These are phyloP conservation scores for Salvia miltiorrhiza DNA, from an alignment of 257 asterid species.

Conservation along the genomic window DNA sequence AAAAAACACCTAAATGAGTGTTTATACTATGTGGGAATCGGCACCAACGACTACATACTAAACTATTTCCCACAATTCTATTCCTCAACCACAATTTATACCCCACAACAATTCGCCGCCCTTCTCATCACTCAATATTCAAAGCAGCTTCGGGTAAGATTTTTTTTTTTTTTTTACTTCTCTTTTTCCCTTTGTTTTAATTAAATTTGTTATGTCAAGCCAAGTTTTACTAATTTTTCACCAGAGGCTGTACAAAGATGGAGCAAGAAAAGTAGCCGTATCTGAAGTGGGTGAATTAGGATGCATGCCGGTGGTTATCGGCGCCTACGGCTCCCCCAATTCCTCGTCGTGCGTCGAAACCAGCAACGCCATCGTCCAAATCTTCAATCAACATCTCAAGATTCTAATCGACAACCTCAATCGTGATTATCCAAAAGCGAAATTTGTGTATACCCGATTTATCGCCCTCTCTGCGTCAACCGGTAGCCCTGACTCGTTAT, in stretches of 20 bases:
- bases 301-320: constrained; percentile 28
- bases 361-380: constrained; percentile 15
- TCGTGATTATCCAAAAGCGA: constrained; percentile 20
- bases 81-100: constrained; percentile 9
- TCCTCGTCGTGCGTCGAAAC: constrained; percentile 36
- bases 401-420: constrained; percentile 27
- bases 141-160: constrained; percentile 21
- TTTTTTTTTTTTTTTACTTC: background rate
- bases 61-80: constrained; percentile 31
- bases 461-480: background rate
- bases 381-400: constrained; percentile 28
- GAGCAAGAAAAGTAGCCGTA: constrained; percentile 49
- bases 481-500: background rate
- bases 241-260: constrained; percentile 38
- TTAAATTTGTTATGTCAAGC: background rate
- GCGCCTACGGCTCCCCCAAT: constrained; percentile 23
- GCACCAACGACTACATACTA: constrained; percentile 39
- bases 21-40: constrained; percentile 30
- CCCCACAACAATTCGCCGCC: constrained; percentile 28
- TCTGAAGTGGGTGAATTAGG: constrained; percentile 32
- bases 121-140: constrained; percentile 24
- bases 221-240: background rate
- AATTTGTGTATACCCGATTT: constrained; percentile 19
- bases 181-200: background rate
- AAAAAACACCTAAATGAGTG: constrained; percentile 17